A percentile compares a stretch with the other conserved stretches of the same genome.
phyloP scores from a whole-genome alignment of 2,329 filamentous ascomycete genomes.

The Microsporum ferrugineum region DNA sequence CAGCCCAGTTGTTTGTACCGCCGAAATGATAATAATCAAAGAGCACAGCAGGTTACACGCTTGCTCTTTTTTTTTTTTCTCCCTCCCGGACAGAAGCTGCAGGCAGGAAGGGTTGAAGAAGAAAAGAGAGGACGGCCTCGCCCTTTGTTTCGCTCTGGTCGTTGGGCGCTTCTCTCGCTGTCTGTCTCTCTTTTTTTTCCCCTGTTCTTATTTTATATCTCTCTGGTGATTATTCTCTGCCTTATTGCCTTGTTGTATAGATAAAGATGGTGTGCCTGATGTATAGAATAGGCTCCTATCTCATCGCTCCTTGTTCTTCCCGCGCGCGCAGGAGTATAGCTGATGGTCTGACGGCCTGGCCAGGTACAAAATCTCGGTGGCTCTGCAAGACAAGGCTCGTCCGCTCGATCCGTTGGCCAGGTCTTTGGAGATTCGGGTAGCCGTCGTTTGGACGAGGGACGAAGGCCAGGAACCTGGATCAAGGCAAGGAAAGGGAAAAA shows the following conservation, averaged over 20 bases:
- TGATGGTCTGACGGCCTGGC: not conserved
- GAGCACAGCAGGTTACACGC: not conserved
- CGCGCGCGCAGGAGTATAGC: not conserved
- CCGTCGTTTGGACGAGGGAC: not conserved
- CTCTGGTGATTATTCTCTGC: not conserved
- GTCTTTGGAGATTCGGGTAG: not conserved
- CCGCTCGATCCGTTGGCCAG: not conserved
- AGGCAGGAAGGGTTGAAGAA: not conserved
- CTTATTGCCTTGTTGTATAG: not conserved
- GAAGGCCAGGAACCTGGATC: not conserved
- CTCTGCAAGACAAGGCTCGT: not conserved
- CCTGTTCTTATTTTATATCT: not conserved
- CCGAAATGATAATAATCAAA: not conserved
- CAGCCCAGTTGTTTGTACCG: constrained; percentile 1
- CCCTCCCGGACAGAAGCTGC: no score
- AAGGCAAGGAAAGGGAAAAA: not conserved
- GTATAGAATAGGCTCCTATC: not conserved
- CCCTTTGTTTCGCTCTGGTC: no score
- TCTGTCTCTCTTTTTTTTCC: no score
- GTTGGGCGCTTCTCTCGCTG: no score
- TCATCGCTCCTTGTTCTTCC: not conserved
- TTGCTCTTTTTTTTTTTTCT: not conserved
- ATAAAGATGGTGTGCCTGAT: no score
- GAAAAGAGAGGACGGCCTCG: not conserved
- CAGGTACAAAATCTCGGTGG: not conserved